Evolutionary conservation across 2,329 filamentous ascomycete species (phyloP), one percentile per base, ranked within the genome.

Genomic region (Chlorencoelia australis): DNA sequence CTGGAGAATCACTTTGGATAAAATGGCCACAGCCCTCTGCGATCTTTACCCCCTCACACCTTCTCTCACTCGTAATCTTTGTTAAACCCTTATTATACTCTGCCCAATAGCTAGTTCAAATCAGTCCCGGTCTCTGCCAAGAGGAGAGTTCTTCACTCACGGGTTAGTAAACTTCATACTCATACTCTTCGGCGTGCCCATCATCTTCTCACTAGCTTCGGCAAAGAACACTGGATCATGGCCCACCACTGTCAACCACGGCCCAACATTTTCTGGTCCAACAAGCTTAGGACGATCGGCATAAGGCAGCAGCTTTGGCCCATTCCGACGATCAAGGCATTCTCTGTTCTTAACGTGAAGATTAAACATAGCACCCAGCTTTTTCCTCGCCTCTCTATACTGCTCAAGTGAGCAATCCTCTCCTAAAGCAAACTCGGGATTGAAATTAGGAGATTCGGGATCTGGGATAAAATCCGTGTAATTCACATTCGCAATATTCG

Each of bases 11-110:
- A 18, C 42, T 50, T 22, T 58, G 56, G 11, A 58, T 47, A 19
- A 59, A 58, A 39, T 59, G 56, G 0, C 55, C 55, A 43, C 41
- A 50, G n/a, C 49, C 48, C 16, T 48, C 49, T 4, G 54, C 54
- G 30, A 58, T 55, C 2, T 53, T 25, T 4, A 55, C 51, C 3
- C 44, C 48, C 22, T 48, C 48, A 17, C 45, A 42, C 16, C 44
- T 49, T 7, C 48, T 48, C 11, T 43, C 29, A 25, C 53, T 48
- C 7, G 53, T 59, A 31, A 59, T 45, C 24, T 41, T 32, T 17
- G 45, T 48, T 13, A 59, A 42, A 13, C 46, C 51, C 24, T 51
- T 29, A 28, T 59, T 59, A 33, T 59, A 58, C 42, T 50, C 43
- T 5, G 48, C 40, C 56, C 55, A 59, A 38, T 53, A 52, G 6